Evolutionary conservation across 2,329 filamentous ascomycete species (phyloP).

Genomic region (Fusarium mangiferae): DNA sequence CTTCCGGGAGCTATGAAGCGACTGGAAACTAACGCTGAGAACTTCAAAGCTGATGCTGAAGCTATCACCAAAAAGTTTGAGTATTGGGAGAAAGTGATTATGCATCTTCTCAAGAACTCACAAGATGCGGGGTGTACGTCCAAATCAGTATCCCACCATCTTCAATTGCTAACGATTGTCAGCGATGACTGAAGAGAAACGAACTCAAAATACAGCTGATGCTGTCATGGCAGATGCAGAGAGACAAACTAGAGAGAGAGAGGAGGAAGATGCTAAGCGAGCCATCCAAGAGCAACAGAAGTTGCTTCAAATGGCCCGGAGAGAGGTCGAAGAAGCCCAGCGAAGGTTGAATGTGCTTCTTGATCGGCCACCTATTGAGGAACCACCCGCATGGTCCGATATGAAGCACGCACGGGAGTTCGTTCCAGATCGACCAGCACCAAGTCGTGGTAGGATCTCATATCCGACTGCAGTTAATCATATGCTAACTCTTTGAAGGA

Average conservation of each 20-base stretch:
- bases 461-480: accelerated
- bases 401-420: background rate
- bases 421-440: background rate
- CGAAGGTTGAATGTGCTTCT: background rate
- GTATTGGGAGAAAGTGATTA: background rate
- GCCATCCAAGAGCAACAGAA: background rate
- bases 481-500: background rate
- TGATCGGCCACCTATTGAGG: background rate
- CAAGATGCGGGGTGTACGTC: background rate
- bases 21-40: background rate
- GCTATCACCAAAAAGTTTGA: background rate
- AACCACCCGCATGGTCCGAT: background rate
- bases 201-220: background rate
- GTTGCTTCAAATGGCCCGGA: background rate
- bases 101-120: background rate
- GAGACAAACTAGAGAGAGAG: background rate
- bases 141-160: accelerated
- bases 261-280: background rate
- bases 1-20: background rate
- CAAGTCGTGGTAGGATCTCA: background rate
- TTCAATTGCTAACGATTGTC: background rate
- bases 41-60: background rate
- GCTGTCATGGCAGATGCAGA: background rate
- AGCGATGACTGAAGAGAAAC: background rate
- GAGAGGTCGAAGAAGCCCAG: background rate